Percentiles rank a stretch among this genome's conserved stretches.
These are phyloP conservation scores for Chenopodium berlandieri DNA, from an alignment of 148 eudicot species.

Conservation along the genomic window DNA sequence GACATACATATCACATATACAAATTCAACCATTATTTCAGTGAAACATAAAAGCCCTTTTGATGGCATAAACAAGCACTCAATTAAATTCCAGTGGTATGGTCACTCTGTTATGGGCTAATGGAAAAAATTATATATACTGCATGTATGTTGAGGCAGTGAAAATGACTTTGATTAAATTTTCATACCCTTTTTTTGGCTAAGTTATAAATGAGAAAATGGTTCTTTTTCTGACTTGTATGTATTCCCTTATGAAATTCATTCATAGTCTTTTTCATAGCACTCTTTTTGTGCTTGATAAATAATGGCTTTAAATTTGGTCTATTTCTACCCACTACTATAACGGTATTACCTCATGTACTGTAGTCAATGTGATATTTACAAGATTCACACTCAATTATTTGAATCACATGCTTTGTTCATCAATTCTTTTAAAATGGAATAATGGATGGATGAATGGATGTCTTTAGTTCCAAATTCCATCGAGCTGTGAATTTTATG, in stretches of 20 bases:
- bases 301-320: constrained; percentile 10
- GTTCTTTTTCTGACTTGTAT: constrained; percentile 7
- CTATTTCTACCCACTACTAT: background rate
- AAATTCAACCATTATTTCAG: constrained; percentile 9
- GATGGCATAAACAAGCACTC: background rate
- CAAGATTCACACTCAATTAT: background rate
- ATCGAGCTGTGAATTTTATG: too few species aligned
- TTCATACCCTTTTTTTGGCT: constrained; percentile 15
- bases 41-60: constrained; percentile 20
- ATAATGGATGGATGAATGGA: background rate
- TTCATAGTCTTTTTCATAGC: background rate
- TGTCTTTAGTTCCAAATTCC: background rate
- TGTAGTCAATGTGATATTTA: background rate
- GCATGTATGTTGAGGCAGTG: background rate
- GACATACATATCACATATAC: background rate
- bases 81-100: constrained; percentile 2
- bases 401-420: background rate
- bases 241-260: too few species aligned
- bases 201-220: constrained; percentile 11
- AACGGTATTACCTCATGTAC: background rate
- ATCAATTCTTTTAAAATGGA: too few species aligned
- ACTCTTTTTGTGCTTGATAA: constrained; percentile 14
- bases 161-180: constrained; percentile 9
- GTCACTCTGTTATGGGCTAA: background rate
- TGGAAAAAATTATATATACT: constrained; percentile 4